phyloP scores from a whole-genome alignment of 345 rosid genomes.

The Moricandia arvensis region DNA sequence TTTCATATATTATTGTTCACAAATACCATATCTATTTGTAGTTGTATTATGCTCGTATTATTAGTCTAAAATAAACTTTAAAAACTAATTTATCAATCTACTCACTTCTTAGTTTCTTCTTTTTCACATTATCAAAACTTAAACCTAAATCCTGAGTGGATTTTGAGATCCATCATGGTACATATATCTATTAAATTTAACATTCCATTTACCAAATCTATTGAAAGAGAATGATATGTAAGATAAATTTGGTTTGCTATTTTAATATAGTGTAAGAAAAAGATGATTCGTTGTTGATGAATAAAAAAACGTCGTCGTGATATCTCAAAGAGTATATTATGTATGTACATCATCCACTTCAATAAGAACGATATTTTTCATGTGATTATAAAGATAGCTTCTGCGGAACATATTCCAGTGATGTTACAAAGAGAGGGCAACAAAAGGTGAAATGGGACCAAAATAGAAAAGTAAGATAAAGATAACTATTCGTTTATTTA shows the following conservation, averaged over 20 bases:
- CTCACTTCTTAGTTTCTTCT: no score
- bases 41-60: no score
- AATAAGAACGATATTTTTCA: neutral
- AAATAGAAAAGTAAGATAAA: constrained; percentile 16
- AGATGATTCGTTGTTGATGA: neutral
- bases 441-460: constrained; percentile 6
- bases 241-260: neutral
- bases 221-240: neutral
- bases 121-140: no score
- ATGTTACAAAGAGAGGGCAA: constrained; percentile 24
- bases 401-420: constrained; percentile 30
- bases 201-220: neutral
- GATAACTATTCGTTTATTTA: constrained; percentile 14
- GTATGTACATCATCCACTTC: constrained; percentile 10
- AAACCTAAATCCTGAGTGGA: no score
- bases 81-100: no score
- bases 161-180: no score
- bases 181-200: no score
- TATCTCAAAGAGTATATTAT: constrained; percentile 1
- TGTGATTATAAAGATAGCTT: constrained; percentile 9
- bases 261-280: neutral
- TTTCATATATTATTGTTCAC: no score
- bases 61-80: no score
- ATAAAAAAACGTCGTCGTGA: neutral
- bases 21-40: no score